phyloP scores from a whole-genome alignment of 495 filamentous ascomycete genomes.

The Copromyces sp. region DNA sequence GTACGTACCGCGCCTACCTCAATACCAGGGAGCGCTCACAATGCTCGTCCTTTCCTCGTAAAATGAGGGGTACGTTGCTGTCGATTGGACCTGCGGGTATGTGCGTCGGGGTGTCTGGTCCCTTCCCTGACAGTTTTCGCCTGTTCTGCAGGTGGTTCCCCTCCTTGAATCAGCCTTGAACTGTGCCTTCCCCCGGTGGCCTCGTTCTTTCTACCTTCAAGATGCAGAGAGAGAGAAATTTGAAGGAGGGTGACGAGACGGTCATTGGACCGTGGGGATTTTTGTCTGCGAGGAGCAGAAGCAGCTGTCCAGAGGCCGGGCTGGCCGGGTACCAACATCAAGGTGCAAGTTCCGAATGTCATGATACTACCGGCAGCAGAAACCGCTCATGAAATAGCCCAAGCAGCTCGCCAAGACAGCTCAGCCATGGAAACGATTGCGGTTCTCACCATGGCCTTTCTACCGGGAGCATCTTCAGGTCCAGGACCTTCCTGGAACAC shows the following conservation, averaged over 20 bases:
- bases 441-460: slow-evolving; percentile 28
- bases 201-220: background rate
- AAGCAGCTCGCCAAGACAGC: slow-evolving; percentile 25
- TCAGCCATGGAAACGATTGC: slow-evolving; percentile 27
- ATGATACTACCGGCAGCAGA: background rate
- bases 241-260: background rate
- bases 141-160: background rate
- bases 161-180: background rate
- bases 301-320: no score
- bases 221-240: background rate
- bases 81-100: background rate
- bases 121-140: background rate
- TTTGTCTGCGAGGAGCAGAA: background rate
- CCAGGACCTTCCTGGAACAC: no score
- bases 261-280: background rate
- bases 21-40: no score
- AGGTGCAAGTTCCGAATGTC: background rate
- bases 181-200: background rate
- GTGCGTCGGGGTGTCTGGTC: background rate
- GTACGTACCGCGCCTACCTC: no score
- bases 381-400: slow-evolving; percentile 14
- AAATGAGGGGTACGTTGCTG: background rate
- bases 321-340: background rate
- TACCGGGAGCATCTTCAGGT: no score
- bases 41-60: background rate